Evolutionary conservation across 495 filamentous ascomycete species (phyloP).

Genomic region (Penicillium waksmanii): DNA sequence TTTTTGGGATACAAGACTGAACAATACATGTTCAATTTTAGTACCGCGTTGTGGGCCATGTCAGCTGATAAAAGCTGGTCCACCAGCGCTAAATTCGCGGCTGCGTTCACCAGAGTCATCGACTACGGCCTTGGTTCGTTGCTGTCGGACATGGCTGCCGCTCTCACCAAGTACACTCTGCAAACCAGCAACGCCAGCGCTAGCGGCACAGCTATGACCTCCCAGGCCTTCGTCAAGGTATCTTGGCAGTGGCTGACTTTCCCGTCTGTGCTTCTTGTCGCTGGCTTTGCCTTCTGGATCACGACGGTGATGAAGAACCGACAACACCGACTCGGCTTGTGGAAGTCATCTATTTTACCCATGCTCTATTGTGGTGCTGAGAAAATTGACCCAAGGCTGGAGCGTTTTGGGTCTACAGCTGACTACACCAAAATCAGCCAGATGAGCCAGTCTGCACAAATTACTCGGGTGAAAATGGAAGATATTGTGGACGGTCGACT

Average conservation of each 20-base stretch:
- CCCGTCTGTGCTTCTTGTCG: conserved; percentile 18
- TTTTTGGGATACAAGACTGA: too few relatives aligned
- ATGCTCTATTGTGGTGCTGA: conserved; percentile 11
- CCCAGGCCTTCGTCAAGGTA: conserved; percentile 19
- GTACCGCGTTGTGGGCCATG: too few relatives aligned
- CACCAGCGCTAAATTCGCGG: not conserved
- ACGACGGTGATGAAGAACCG: conserved; percentile 6
- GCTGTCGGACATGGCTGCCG: conserved; percentile 6
- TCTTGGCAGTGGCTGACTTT: conserved; percentile 27
- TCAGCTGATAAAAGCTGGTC: too few relatives aligned
- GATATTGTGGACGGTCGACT: conserved; percentile 4
- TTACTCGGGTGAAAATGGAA: conserved; percentile 1
- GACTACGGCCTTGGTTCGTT: not conserved
- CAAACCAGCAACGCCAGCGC: conserved; percentile 2
- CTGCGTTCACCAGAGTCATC: conserved; percentile 2
- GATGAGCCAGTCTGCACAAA: not conserved
- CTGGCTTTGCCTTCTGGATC: conserved; percentile 19
- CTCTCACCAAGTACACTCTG: conserved; percentile 7
- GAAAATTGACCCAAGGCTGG: not conserved
- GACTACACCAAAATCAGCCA: not conserved
- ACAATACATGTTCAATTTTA: too few relatives aligned
- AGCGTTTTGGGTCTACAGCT: not conserved
- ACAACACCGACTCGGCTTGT: conserved; percentile 7
- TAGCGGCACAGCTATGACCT: not conserved
- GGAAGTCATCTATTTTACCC: conserved; percentile 19